A percentile compares a stretch with the other conserved stretches of the same genome.
Conservation (phyloP, 164 flowering plant species). For the Vitis amurensis region DNA sequence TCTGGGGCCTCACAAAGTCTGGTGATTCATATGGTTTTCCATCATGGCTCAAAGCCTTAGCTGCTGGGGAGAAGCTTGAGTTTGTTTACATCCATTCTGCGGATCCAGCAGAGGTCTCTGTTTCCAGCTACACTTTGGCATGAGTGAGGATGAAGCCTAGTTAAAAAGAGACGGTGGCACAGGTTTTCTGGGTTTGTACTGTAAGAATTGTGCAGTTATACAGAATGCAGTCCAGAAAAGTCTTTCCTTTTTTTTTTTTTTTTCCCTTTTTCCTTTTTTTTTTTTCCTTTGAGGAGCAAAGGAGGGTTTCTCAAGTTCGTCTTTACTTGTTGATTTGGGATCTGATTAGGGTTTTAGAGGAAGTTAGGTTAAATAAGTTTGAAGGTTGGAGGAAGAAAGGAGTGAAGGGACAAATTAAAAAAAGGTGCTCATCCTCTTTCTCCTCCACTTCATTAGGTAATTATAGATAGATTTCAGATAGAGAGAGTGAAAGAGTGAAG, state of each 20-base stretch:
- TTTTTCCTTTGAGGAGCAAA: not conserved
- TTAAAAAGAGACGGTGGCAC: not conserved
- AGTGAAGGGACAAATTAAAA: conserved; percentile 70
- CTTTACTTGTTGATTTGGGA: conserved; percentile 21
- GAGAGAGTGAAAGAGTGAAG: conserved; percentile 17
- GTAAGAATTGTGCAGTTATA: conserved; percentile 52
- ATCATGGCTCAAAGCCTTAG: conserved; percentile 58
- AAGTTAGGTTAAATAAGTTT: conserved; percentile 27
- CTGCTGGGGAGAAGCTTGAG: conserved; percentile 67
- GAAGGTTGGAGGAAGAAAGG: conserved; percentile 61
- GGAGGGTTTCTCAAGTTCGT: not conserved
- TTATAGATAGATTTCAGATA: conserved; percentile 17
- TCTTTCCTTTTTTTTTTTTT: conserved; percentile 9
- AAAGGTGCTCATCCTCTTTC: conserved; percentile 97
- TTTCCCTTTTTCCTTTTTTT: not conserved
- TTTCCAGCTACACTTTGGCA: conserved; percentile 58
- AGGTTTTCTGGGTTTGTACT: conserved; percentile 19
- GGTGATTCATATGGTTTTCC: conserved; percentile 55
- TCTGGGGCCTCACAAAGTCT: conserved; percentile 75
- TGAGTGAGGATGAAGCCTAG: conserved; percentile 17
- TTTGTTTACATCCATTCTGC: conserved; percentile 81
- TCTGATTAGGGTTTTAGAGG: conserved; percentile 15
- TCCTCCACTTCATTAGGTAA: conserved; percentile 35
- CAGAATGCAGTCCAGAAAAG: conserved; percentile 32
- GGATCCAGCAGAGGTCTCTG: conserved; percentile 54